Conservation (phyloP, 2,329 filamentous ascomycete genomes). For the Tothia fuscella region DNA sequence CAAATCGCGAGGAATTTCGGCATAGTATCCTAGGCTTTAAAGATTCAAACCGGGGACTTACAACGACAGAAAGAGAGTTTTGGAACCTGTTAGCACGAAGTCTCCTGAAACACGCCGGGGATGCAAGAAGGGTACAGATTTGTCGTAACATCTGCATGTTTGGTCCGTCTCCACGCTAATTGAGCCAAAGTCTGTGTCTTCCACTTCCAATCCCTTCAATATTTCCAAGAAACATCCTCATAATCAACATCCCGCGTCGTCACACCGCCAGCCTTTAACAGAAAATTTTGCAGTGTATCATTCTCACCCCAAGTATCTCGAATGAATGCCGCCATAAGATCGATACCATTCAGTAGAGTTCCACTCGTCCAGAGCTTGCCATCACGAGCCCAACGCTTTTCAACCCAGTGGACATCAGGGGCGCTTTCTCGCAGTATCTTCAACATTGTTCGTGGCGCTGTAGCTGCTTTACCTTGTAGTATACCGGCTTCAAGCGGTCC, state of each 20-base stretch:
- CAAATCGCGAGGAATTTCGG: no score
- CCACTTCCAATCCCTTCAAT: no score
- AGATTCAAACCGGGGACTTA: no score
- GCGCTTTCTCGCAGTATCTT: conserved; percentile 16
- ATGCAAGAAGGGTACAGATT: no score
- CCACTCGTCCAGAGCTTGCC: conserved; percentile 25
- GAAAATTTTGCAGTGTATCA: conserved; percentile 13
- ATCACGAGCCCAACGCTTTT: conserved; percentile 20
- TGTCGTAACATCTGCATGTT: no score
- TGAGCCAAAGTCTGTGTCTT: no score
- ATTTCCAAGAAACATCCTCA: not conserved
- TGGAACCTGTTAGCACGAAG: no score
- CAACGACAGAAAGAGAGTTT: no score
- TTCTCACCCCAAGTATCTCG: conserved; percentile 17
- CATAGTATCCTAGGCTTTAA: no score
- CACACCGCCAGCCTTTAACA: conserved; percentile 11
- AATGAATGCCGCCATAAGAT: conserved; percentile 22
- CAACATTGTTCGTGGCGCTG: conserved; percentile 24
- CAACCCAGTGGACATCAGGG: conserved; percentile 27
- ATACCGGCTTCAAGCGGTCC: conserved; percentile 25
- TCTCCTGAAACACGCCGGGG: no score
- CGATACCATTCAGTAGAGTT: conserved; percentile 22
- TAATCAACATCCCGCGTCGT: not conserved
- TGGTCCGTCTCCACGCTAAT: no score
- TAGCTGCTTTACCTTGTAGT: conserved; percentile 27